A percentile compares a stretch with the other conserved stretches of the same genome.
Evolutionary conservation across 306 rosid species (phyloP).

Genomic region (Cicer pinnatifidum): DNA sequence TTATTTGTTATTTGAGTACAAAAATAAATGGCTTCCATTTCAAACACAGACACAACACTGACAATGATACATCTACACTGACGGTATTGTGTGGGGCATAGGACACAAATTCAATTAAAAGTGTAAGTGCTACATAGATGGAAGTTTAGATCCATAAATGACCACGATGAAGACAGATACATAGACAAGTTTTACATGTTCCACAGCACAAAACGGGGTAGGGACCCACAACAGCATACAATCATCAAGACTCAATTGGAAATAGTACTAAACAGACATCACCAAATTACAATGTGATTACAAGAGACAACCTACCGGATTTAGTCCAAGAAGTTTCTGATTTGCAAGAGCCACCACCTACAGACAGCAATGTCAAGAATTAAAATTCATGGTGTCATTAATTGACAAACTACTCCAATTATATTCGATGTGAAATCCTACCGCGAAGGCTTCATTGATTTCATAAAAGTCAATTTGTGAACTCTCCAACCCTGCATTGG

Average conservation of each 20-base stretch:
- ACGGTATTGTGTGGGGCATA: too few relatives aligned
- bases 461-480: slow-evolving; percentile 86
- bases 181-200: slow-evolving; percentile 22
- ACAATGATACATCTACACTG: too few relatives aligned
- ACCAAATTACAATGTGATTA: slow-evolving; percentile 13
- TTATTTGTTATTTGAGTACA: slow-evolving; percentile 18
- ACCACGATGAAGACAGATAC: neutral
- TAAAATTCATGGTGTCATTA: slow-evolving; percentile 28
- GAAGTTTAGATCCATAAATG: slow-evolving; percentile 7
- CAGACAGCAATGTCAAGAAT: slow-evolving; percentile 35
- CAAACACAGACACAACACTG: too few relatives aligned
- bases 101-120: too few relatives aligned
- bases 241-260: slow-evolving; percentile 21
- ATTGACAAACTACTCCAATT: slow-evolving; percentile 29
- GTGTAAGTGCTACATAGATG: too few relatives aligned
- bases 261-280: slow-evolving; percentile 23
- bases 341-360: slow-evolving; percentile 99
- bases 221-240: neutral
- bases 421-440: slow-evolving; percentile 50
- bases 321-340: slow-evolving; percentile 86
- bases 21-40: too few relatives aligned
- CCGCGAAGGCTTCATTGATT: slow-evolving; percentile 96
- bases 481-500: slow-evolving; percentile 80
- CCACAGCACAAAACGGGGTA: neutral
- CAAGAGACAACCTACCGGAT: slow-evolving; percentile 63